A percentile compares a stretch with the other conserved stretches of the same genome.
Evolutionary conservation across 768 basidiomycete species (phyloP).

Genomic region (Neoboletus brunneissimus): DNA sequence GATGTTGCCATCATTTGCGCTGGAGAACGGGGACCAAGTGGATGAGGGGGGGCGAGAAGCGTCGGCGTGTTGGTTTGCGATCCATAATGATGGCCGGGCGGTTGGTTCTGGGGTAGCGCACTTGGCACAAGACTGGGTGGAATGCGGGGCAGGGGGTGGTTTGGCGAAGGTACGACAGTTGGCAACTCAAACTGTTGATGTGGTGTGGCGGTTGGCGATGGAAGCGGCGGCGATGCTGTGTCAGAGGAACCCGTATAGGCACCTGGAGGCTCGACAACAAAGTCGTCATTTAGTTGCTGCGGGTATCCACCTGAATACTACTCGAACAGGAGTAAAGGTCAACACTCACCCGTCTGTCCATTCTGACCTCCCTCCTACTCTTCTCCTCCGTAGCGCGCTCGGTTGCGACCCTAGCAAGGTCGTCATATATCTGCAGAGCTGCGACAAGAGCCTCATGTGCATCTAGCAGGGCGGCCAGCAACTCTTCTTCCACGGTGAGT

Average conservation of each 20-base stretch:
- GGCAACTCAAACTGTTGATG: conserved; percentile 34
- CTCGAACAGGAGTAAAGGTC: conserved; percentile 29
- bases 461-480: conserved; percentile 67
- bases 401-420: conserved; percentile 64
- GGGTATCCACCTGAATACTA: not conserved
- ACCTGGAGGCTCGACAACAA: conserved; percentile 17
- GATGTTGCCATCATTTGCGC: conserved; percentile 46
- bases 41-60: conserved; percentile 64
- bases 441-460: conserved; percentile 72
- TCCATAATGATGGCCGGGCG: conserved; percentile 18
- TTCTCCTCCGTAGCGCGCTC: conserved; percentile 58
- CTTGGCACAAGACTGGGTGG: conserved; percentile 28
- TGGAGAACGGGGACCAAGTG: conserved; percentile 70
- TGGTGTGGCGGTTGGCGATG: conserved; percentile 29
- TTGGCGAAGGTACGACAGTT: conserved; percentile 29
- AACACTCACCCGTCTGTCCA: conserved; percentile 58
- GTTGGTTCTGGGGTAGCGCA: conserved; percentile 13
- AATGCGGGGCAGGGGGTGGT: conserved; percentile 40
- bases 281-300: conserved; percentile 29
- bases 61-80: conserved; percentile 31
- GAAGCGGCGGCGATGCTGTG: conserved; percentile 24
- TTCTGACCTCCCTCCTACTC: conserved; percentile 63
- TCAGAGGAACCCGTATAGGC: conserved; percentile 29
- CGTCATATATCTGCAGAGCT: conserved; percentile 72
- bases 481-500: conserved; percentile 68